phyloP scores from a whole-genome alignment of 2,329 filamentous ascomycete genomes.

The Aspergillus tubingensis region DNA sequence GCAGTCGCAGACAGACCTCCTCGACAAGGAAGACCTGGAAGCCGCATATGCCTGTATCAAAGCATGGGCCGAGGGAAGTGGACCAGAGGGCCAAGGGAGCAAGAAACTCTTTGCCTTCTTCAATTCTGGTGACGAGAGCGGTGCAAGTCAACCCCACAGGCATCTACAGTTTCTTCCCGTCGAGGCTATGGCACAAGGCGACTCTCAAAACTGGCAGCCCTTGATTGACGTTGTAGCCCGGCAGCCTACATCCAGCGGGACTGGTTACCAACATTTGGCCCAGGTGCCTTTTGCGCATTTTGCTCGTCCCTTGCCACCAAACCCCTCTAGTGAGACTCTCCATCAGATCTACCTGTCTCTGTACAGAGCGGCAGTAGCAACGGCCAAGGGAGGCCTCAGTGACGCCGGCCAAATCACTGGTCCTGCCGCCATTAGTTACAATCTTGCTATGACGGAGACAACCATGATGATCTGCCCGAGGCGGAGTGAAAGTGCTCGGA shows the following conservation, averaged over 20 bases:
- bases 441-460: conserved; percentile 57
- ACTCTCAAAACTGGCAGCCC: conserved; percentile 45
- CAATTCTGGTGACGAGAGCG: conserved; percentile 52
- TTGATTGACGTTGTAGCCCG: conserved; percentile 46
- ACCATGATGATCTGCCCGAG: conserved; percentile 58
- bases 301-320: conserved; percentile 42
- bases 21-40: conserved; percentile 47
- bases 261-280: conserved; percentile 29
- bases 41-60: conserved; percentile 45
- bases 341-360: conserved; percentile 43
- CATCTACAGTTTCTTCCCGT: conserved; percentile 52
- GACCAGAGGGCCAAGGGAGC: conserved; percentile 11
- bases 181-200: conserved; percentile 45
- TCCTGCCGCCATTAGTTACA: conserved; percentile 56
- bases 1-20: conserved; percentile 46
- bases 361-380: conserved; percentile 44
- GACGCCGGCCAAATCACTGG: conserved; percentile 31
- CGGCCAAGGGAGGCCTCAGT: conserved; percentile 24
- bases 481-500: conserved; percentile 45
- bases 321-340: conserved; percentile 42
- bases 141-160: conserved; percentile 51
- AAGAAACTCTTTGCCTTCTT: conserved; percentile 51
- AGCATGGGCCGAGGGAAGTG: conserved; percentile 36
- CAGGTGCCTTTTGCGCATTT: conserved; percentile 56
- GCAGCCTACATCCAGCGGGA: conserved; percentile 14